Percentiles rank a stretch among this genome's conserved stretches.
phyloP scores from a whole-genome alignment of 352 stramenopile genomes.

The Hyaloperonospora brassicae region DNA sequence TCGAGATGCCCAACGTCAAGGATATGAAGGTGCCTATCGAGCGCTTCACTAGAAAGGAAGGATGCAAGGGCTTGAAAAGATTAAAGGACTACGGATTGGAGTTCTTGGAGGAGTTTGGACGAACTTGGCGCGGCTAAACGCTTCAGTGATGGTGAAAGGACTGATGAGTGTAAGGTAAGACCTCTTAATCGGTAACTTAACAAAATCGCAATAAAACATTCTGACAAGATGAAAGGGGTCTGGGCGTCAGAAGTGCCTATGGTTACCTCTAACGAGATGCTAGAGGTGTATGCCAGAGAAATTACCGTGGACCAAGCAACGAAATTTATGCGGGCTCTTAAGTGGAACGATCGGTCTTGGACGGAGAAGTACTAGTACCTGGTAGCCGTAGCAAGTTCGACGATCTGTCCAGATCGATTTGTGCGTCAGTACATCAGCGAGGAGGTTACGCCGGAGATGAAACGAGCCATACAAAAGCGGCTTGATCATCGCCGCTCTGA shows the following conservation, averaged over 20 bases:
- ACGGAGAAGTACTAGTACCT: constrained; percentile 6
- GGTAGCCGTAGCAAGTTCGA: neutral
- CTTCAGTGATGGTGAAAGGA: constrained; percentile 1
- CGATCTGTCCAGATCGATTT: neutral
- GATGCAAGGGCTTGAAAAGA: no score
- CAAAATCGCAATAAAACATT: neutral
- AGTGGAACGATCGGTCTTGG: neutral
- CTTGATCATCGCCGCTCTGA: neutral
- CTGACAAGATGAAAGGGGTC: constrained; percentile 1
- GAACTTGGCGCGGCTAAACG: neutral
- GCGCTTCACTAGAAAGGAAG: no score
- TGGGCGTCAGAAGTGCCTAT: neutral
- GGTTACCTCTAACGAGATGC: constrained; percentile 1
- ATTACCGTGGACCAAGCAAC: constrained; percentile 5
- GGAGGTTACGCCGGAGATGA: neutral
- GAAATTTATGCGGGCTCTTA: neutral
- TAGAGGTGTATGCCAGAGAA: constrained; percentile 1
- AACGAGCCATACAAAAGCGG: neutral
- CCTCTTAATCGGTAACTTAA: constrained; percentile 1
- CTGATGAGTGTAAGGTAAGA: neutral
- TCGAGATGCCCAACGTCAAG: no score
- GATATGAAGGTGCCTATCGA: no score
- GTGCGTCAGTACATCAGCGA: neutral
- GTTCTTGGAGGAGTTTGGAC: no score
- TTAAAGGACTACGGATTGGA: no score